Conservation (phyloP, 1,139 yeast species). For the Candida labiduridarum region DNA sequence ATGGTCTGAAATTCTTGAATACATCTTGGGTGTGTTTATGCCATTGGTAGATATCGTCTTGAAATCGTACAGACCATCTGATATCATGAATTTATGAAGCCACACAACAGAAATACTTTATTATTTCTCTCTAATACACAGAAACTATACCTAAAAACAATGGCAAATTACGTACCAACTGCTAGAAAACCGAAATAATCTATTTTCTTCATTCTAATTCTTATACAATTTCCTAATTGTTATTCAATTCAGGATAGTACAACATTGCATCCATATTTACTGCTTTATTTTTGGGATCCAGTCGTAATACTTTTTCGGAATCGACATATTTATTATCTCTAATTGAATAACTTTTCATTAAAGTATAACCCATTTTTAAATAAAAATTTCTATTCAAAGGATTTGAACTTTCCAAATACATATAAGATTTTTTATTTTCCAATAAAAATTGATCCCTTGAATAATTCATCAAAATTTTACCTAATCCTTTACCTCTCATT, state of each 20-base stretch:
- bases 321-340: slow-evolving; percentile 26
- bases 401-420: slow-evolving; percentile 54
- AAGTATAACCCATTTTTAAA: slow-evolving; percentile 49
- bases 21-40: too few relatives aligned
- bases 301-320: slow-evolving; percentile 19
- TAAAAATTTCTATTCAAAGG: slow-evolving; percentile 52
- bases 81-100: too few relatives aligned
- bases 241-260: slow-evolving; percentile 9
- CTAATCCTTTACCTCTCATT: slow-evolving; percentile 45
- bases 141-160: neutral
- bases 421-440: slow-evolving; percentile 20
- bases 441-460: slow-evolving; percentile 25
- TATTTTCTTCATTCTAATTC: too few relatives aligned
- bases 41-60: too few relatives aligned
- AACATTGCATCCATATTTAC: slow-evolving; percentile 43
- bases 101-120: too few relatives aligned
- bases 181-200: too few relatives aligned
- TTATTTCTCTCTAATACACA: neutral
- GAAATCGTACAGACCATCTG: too few relatives aligned
- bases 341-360: slow-evolving; percentile 46
- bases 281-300: slow-evolving; percentile 26
- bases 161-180: neutral
- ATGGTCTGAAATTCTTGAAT: too few relatives aligned
- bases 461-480: slow-evolving; percentile 35
- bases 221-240: too few relatives aligned